Evolutionary conservation across 768 basidiomycete species (phyloP), one percentile per base, ranked within the genome.

Genomic region (Tricholoma bakamatsutake): DNA sequence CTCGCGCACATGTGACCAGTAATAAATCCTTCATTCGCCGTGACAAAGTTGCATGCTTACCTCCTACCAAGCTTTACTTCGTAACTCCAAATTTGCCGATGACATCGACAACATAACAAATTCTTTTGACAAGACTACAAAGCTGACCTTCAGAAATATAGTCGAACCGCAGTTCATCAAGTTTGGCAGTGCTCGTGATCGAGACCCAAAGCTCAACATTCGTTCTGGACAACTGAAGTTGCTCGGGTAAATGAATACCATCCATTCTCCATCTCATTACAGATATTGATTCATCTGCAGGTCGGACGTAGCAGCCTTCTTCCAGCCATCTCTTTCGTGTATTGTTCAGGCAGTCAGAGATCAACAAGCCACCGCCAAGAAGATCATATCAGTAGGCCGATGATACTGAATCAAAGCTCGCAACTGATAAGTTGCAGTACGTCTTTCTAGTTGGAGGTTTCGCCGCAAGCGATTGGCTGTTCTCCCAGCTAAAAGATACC

Each of bases 401-500:
- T 35, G 7, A 1, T 11, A 35, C 17, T 34, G 15, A 13, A 27
- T 21, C 15, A n/a, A 27, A 18, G 21, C 18, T n/a, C 24, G n/a
- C 18, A 11, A 11, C 15, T 31, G 8, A 13, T 28, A 35, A 12
- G 27, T 27, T 54, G 33, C 43, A 75, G 76, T 64, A 68, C 35
- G 59, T 78, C 21, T 70, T 77, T 49, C 66, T 79, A 13, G 71
- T 78, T n/a, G 77, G 77, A 8, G 75, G 76, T 7, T 77, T 79
- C 42, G 72, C 74, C 7, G 72, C 72, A 3, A 79, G 68, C 42
- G 72, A 76, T 47, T 79, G 73, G 71, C 67, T 79, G 6, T 78
- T 72, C 35, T 55, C 61, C 12, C 67, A 42, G 28, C 54, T 78
- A 13, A 62, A 69, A 35, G 51, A 57, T 0, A 34, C 50, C 15